Evolutionary conservation across 2,329 filamentous ascomycete genomes (phyloP), one percentile per base, ranked within the genome.

Genomic region (Colletotrichum spinosum): DNA sequence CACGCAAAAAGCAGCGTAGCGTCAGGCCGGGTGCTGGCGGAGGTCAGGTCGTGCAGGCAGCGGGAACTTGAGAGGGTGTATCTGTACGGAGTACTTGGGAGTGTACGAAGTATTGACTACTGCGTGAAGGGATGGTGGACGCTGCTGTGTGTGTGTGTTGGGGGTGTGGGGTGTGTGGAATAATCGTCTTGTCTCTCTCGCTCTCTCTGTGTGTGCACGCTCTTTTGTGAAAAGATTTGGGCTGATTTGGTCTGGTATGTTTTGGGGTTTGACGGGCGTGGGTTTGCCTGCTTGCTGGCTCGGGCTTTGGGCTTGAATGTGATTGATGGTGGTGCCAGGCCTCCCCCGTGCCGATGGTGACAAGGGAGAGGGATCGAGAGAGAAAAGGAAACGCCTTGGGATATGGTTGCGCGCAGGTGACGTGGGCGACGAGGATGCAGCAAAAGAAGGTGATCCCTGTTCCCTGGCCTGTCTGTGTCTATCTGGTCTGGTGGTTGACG

Each of bases 401-500:
- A 48, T 17, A 57, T 56, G 44, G 45, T 61, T 61, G 57, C 52
- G 46, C 46, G 57, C 62, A 65, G 62, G 62, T 65, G 62, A 65
- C 62, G 62, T 65, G 62, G 62, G 62, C 62, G 58, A 65, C 62
- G 57, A 62, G 62, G 62, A 49, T 62, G 58, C 42, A 35, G 35
- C 37, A 13, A 39, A 35, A 62, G 39, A 41, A 25, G 15, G 25
- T 17, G 12, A 65, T 56, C 62, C 62, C 52, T 65, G 62, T 48
- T 25, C 41, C 17, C 52, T 25, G 46, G 33, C 49, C 42, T 33
- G 38, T 46, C 17, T 17, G 11, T 15, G 17, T 34, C 25, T 54
- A 17, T 17, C 25, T 25, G 25, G 25, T 25, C 25, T 25, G 25
- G 12, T 48, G 25, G 42, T 56, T n/a, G 44, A 60, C 61, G 61